Evolutionary conservation across 495 filamentous ascomycete genomes (phyloP), one percentile per base, ranked within the genome.

Genomic region (Penicillium cinerascens): DNA sequence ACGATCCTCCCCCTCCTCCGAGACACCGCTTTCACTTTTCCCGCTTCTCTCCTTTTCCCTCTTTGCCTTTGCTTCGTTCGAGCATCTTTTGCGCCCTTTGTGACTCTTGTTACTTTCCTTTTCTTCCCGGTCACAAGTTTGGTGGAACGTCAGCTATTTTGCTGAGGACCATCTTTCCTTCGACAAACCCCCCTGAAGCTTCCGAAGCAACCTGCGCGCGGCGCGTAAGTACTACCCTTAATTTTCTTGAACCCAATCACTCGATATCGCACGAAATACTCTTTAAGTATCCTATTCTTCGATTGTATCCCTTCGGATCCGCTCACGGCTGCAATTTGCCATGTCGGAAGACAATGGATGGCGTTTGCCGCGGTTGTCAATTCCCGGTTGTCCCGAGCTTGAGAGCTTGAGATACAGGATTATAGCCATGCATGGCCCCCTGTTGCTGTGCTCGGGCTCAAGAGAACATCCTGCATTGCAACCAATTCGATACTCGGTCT

Each of bases 11-110:
- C 43, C 52, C 44, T 47, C 45, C 55, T 33, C 54, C 22, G 59
- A 33, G 29, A 59, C 56, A 61, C 55, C 64, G 57, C 55, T 60
- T 66, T 64, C 48, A 59, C 49, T 55, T 58, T 57, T 52, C 63
- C 61, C 63, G 53, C 54, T 54, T 54, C 60, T 51, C 66, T 53
- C 58, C 55, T 58, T 66, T 63, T 58, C 51, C 50, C 48, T 43
- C 49, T 51, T 38, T 42, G 27, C 35, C 45, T 37, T 22, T 33
- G n/a, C 35, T n/a, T 33, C 11, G n/a, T 36, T 18, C 18, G 45
- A 6, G 39, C 48, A 45, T 44, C 43, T 54, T 42, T 52, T 55
- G 44, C 52, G 44, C 44, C 44, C 9, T 44, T 49, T 36, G 8
- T 21, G 37, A 42, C 44, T 42, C 40, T 47, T 59, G 37, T 44